Conservation (phyloP, 2,329 filamentous ascomycete genomes). For the Aspergillus eucalypticola region DNA sequence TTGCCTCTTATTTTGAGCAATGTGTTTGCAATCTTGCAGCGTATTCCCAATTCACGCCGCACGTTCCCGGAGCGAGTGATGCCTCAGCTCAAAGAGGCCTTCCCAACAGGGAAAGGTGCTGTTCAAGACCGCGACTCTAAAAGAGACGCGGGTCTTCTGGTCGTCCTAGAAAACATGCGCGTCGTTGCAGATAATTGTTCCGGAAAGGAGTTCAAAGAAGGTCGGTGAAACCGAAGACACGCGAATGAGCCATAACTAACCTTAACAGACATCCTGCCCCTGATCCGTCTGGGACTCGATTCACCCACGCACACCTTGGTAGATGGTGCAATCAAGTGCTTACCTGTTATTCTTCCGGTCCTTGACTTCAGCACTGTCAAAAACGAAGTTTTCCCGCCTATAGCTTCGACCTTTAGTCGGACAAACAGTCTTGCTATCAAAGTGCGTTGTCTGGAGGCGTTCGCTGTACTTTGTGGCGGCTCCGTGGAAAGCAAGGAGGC, state of each 20-base stretch:
- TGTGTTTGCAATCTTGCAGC: constrained; percentile 82
- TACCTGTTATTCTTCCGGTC: constrained; percentile 79
- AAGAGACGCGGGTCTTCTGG: constrained; percentile 87
- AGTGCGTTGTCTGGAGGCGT: constrained; percentile 84
- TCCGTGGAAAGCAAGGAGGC: constrained; percentile 51
- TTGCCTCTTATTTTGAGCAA: constrained; percentile 85
- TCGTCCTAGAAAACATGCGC: constrained; percentile 80
- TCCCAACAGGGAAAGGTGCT: constrained; percentile 56
- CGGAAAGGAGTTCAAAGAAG: constrained; percentile 92
- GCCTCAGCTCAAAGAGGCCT: constrained; percentile 81
- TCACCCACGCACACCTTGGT: constrained; percentile 87
- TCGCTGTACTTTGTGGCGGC: constrained; percentile 85
- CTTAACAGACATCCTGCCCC: constrained; percentile 74
- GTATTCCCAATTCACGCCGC: constrained; percentile 73
- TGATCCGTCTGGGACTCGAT: constrained; percentile 80
- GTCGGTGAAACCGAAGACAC: constrained; percentile 49
- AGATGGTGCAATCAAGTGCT: constrained; percentile 76
- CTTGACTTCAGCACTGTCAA: constrained; percentile 97
- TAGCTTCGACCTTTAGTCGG: constrained; percentile 85
- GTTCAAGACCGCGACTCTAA: constrained; percentile 73
- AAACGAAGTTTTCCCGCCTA: constrained; percentile 91
- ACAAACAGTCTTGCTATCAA: constrained; percentile 95
- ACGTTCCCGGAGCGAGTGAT: constrained; percentile 83
- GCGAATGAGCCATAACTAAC: constrained; percentile 19
- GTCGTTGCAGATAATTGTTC: constrained; percentile 77